These are phyloP conservation scores for Thermomyces lanuginosus DNA, from an alignment of 2,329 filamentous ascomycete species.

Conservation along the genomic window DNA sequence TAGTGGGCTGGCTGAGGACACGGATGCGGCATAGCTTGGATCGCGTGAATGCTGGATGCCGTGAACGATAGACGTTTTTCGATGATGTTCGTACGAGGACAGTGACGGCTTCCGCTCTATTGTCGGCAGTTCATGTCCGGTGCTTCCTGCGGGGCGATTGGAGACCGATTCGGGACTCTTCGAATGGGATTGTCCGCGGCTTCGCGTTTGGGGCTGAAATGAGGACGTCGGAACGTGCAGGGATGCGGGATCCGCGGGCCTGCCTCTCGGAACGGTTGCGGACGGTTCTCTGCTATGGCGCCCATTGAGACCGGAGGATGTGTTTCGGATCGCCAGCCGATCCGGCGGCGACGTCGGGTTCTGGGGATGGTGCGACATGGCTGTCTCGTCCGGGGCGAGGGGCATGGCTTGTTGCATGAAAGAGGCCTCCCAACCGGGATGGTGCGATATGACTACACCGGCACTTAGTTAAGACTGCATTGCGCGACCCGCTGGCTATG, in stretches of 20 bases:
- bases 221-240: conserved; percentile 19
- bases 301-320: conserved; percentile 21
- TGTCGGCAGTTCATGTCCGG: conserved; percentile 16
- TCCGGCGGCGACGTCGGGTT: conserved; percentile 22
- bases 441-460: no score
- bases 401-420: conserved; percentile 24
- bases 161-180: conserved; percentile 26
- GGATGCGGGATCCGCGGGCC: conserved; percentile 20
- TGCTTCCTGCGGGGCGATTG: conserved; percentile 18
- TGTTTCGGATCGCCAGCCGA: conserved; percentile 21
- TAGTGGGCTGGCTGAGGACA: conserved; percentile 60
- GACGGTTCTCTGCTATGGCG: conserved; percentile 31
- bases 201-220: conserved; percentile 19
- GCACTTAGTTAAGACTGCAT: no score
- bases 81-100: conserved; percentile 68
- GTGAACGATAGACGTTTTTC: conserved; percentile 94
- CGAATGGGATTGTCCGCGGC: conserved; percentile 26
- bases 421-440: conserved; percentile 23
- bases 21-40: conserved; percentile 54
- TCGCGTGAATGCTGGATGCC: conserved; percentile 81
- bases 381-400: conserved; percentile 26
- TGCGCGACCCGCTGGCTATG: no score
- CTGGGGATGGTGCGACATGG: conserved; percentile 24
- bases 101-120: conserved; percentile 26
- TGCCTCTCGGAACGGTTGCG: conserved; percentile 21